Percentiles rank a stretch among this genome's conserved stretches.
These are phyloP conservation scores for Penicillium pulvis DNA, from an alignment of 495 filamentous ascomycete species.

Conservation along the genomic window DNA sequence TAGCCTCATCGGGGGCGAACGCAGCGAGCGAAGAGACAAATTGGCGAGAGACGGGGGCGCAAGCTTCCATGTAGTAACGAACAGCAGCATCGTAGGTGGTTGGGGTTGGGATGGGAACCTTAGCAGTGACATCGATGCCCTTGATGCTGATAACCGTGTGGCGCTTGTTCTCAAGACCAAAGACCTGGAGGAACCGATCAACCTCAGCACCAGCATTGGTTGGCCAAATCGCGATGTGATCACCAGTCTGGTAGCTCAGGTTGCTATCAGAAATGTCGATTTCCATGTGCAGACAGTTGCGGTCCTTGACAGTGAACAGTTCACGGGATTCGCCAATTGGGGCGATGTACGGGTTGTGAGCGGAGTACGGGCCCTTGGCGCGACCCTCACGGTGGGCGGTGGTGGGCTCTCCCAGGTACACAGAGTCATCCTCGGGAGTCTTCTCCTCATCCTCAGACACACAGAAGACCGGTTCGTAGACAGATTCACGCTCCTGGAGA, in stretches of 20 bases:
- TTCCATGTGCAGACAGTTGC: slow-evolving; percentile 98
- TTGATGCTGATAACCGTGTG: slow-evolving; percentile 88
- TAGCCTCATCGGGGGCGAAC: slow-evolving; percentile 83
- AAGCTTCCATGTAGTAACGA: slow-evolving; percentile 97
- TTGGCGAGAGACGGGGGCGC: slow-evolving; percentile 93
- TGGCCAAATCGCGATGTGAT: slow-evolving; percentile 97
- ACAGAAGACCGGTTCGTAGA: slow-evolving; percentile 91
- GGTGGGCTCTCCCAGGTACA: slow-evolving; percentile 96
- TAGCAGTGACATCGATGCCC: slow-evolving; percentile 90
- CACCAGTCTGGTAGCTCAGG: slow-evolving; percentile 90
- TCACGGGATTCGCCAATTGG: slow-evolving; percentile 89
- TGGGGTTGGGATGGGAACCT: slow-evolving; percentile 95
- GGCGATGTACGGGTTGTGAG: slow-evolving; percentile 96
- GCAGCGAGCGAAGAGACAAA: slow-evolving; percentile 84
- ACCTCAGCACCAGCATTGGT: slow-evolving; percentile 94
- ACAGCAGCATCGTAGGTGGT: slow-evolving; percentile 94
- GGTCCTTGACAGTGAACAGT: slow-evolving; percentile 86
- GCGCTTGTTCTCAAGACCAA: slow-evolving; percentile 74
- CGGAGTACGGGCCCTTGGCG: slow-evolving; percentile 89
- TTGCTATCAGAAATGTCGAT: slow-evolving; percentile 82
- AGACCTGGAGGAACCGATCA: slow-evolving; percentile 80
- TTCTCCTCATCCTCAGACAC: slow-evolving; percentile 77
- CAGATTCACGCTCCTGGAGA: slow-evolving; percentile 91
- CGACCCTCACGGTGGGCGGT: slow-evolving; percentile 88
- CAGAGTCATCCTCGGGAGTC: slow-evolving; percentile 74